phyloP scores from a whole-genome alignment of 1,139 yeast species.

The Candida sp. region DNA sequence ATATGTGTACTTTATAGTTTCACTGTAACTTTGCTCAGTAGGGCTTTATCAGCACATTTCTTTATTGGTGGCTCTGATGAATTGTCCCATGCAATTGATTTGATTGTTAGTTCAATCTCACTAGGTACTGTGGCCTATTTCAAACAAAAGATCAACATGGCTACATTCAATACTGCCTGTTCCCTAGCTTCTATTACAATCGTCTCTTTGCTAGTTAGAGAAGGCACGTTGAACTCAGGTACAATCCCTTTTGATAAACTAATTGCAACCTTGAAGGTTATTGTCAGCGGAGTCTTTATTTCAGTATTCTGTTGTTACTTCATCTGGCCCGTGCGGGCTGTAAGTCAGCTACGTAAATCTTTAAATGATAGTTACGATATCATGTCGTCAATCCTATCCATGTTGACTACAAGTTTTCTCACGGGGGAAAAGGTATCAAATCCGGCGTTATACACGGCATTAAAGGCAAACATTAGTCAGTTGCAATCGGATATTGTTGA shows the following conservation, averaged over 20 bases:
- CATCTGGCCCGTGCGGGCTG: slow-evolving; percentile 66
- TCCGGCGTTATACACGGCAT: slow-evolving; percentile 27
- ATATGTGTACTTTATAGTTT: slow-evolving; percentile 57
- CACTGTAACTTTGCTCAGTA: slow-evolving; percentile 50
- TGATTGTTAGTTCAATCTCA: slow-evolving; percentile 51
- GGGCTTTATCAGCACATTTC: slow-evolving; percentile 49
- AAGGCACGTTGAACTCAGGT: slow-evolving; percentile 66
- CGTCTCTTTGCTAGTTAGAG: slow-evolving; percentile 72
- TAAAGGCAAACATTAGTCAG: slow-evolving; percentile 37
- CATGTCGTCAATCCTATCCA: slow-evolving; percentile 50
- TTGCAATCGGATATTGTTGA: slow-evolving; percentile 53
- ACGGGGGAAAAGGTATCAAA: slow-evolving; percentile 47
- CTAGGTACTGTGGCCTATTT: slow-evolving; percentile 66
- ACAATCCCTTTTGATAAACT: slow-evolving; percentile 57
- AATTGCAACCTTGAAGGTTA: slow-evolving; percentile 55
- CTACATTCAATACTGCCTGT: slow-evolving; percentile 78
- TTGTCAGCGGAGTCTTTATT: slow-evolving; percentile 57
- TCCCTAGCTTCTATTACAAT: slow-evolving; percentile 72
- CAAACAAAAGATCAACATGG: slow-evolving; percentile 66
- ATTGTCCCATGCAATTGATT: slow-evolving; percentile 54
- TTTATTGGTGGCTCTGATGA: slow-evolving; percentile 46
- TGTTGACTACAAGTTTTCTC: slow-evolving; percentile 53
- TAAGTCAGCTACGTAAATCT: slow-evolving; percentile 36
- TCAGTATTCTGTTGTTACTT: slow-evolving; percentile 57
- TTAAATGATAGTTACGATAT: slow-evolving; percentile 53